Conservation (phyloP, 352 stramenopile species). For the Hyaloperonospora arabidopsidis region DNA sequence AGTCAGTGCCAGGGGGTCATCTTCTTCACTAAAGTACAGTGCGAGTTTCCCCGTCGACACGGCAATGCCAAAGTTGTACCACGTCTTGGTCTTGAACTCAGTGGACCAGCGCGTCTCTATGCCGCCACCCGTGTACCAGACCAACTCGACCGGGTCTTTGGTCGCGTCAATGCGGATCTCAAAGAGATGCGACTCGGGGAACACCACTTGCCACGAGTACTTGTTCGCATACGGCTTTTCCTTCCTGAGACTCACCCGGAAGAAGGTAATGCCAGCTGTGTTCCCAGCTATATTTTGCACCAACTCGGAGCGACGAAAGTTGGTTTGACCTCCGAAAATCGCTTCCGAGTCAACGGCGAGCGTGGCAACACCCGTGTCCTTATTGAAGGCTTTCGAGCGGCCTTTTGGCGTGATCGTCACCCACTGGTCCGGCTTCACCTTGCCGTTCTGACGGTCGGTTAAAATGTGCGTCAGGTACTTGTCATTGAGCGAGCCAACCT, state of each 20-base stretch:
- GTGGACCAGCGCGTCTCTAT: conserved; percentile 45
- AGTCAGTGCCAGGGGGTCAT: conserved; percentile 32
- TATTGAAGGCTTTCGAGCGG: conserved; percentile 38
- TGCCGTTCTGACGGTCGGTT: conserved; percentile 34
- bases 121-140: conserved; percentile 43
- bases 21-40: conserved; percentile 51
- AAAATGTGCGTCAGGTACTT: conserved; percentile 56
- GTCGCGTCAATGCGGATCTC: conserved; percentile 55
- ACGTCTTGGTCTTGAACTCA: conserved; percentile 43
- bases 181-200: conserved; percentile 54
- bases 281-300: conserved; percentile 47
- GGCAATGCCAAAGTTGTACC: conserved; percentile 65
- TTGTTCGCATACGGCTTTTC: conserved; percentile 31
- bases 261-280: conserved; percentile 42
- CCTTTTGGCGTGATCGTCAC: conserved; percentile 29
- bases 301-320: conserved; percentile 61
- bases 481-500: conserved; percentile 30
- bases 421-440: conserved; percentile 15
- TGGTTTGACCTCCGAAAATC: conserved; percentile 31
- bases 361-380: conserved; percentile 19
- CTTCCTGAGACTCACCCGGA: conserved; percentile 53
- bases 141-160: conserved; percentile 38
- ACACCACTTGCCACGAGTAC: conserved; percentile 52
- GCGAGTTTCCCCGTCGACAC: conserved; percentile 31
- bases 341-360: conserved; percentile 12